These are phyloP conservation scores for Backusella luteola DNA, from an alignment of 192 early-diverging fungal species.

Conservation along the genomic window DNA sequence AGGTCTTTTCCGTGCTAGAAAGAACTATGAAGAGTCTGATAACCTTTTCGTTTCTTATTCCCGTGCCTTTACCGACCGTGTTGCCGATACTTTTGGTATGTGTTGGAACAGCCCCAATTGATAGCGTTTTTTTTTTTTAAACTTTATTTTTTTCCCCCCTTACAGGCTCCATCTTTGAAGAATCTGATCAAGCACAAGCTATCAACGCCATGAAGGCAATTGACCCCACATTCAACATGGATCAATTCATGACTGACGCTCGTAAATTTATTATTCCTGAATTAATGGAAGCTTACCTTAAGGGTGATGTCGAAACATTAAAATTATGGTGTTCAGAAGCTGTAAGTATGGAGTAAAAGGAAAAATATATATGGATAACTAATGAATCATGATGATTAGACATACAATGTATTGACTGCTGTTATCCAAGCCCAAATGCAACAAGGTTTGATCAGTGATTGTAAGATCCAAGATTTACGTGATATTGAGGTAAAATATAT, in stretches of 20 bases:
- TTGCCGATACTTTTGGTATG: conserved; percentile 70
- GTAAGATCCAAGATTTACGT: conserved; percentile 90
- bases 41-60: conserved; percentile 78
- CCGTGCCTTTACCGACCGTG: conserved; percentile 72
- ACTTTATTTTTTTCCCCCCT: too few species aligned
- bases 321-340: conserved; percentile 95
- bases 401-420: conserved; percentile 80
- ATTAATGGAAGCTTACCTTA: conserved; percentile 92
- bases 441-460: conserved; percentile 90
- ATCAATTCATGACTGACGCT: conserved; percentile 87
- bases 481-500: conserved; percentile 64
- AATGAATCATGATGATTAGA: conserved; percentile 32
- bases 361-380: background rate
- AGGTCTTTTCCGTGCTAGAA: conserved; percentile 72
- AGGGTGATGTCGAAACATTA: conserved; percentile 78
- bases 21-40: conserved; percentile 87
- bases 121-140: background rate
- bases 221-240: conserved; percentile 84
- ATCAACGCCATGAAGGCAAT: conserved; percentile 79
- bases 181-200: conserved; percentile 92
- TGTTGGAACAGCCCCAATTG: background rate
- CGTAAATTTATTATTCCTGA: conserved; percentile 94
- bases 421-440: conserved; percentile 80
- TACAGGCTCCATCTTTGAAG: conserved; percentile 76
- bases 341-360: conserved; percentile 43